Evolutionary conservation across 768 basidiomycete genomes (phyloP), one percentile per base, ranked within the genome.

Genomic region (Tremella mesenterica): DNA sequence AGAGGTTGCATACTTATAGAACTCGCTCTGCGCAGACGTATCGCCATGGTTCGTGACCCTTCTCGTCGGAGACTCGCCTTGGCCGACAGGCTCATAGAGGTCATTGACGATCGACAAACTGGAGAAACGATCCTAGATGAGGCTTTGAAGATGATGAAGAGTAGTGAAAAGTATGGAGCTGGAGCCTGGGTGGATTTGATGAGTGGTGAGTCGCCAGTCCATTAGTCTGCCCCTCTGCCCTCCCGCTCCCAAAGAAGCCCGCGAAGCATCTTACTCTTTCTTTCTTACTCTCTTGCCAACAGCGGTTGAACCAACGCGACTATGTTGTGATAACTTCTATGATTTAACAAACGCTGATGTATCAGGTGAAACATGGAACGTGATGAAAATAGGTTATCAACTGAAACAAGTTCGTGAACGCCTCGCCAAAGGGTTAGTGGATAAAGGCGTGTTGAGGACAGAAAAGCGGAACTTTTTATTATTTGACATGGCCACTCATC

Each of bases 401-500:
- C 83, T 99, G 44, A 96, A 96, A 74, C 93, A 96, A 75, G 93
- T 97, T 34, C 85, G 93, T 43, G 93, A 99, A 76, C 86, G 93
- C 16, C 84, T 99, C 34, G 91, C 92, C 13, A 99, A 99, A 72
- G 81, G 93, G 2, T 82, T 99, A 34, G 93, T 96, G 48, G 93
- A 99, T 79, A 99, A 99, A 75, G 95, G 93, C 64, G 83, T 99
- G 33, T 81, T 99, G n/a, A 85, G 95, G 47, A 99, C 93, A 14
- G 95, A 97, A 73, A 97, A 99, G 72, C 86, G 91, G 66, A 97
- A 97, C 74, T 99, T 99, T 75, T 81, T 99, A 46, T 79, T 99
- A 27, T 99, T 99, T 76, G 93, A 99, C 77, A 99, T 99, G 93
- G 93, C 95, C 16, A 99, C 93, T 0, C 93, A 99, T 73, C 95